Evolutionary conservation across 495 filamentous ascomycete genomes (phyloP).

Genomic region (Trichocladium antarcticum): DNA sequence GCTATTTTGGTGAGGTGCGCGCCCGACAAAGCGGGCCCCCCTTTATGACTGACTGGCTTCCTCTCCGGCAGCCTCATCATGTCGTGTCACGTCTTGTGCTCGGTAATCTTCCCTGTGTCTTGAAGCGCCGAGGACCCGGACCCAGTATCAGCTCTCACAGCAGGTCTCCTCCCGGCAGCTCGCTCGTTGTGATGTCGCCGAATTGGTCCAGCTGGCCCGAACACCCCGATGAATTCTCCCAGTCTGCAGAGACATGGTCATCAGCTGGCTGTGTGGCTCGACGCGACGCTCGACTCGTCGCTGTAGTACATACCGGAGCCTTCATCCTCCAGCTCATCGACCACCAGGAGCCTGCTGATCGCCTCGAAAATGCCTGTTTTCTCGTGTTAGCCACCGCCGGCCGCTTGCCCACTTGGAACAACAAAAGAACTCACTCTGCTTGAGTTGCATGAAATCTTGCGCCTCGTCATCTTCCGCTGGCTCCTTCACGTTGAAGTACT

Average conservation of each 20-base stretch:
- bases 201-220: slow-evolving; percentile 32
- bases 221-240: slow-evolving; percentile 35
- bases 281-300: slow-evolving; percentile 32
- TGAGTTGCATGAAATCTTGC: slow-evolving; percentile 29
- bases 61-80: too few species aligned
- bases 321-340: slow-evolving; percentile 46
- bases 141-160: too few species aligned
- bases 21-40: too few species aligned
- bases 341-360: slow-evolving; percentile 34
- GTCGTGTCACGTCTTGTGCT: too few species aligned
- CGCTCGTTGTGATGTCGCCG: slow-evolving; percentile 26
- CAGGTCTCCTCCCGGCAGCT: slow-evolving; percentile 17
- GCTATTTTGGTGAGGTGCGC: too few species aligned
- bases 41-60: too few species aligned
- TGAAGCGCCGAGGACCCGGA: too few species aligned
- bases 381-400: slow-evolving; percentile 11
- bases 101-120: too few species aligned
- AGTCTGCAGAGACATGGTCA: slow-evolving; percentile 24
- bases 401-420: neutral
- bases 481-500: slow-evolving; percentile 31
- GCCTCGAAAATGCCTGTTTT: slow-evolving; percentile 32
- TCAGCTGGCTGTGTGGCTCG: slow-evolving; percentile 33
- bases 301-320: slow-evolving; percentile 42
- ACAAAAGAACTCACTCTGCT: slow-evolving; percentile 28
- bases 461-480: slow-evolving; percentile 28